A percentile compares a stretch with the other conserved stretches of the same genome.
Evolutionary conservation across 176 grass and related monocot species (phyloP).

Genomic region (Carex myosuroides): DNA sequence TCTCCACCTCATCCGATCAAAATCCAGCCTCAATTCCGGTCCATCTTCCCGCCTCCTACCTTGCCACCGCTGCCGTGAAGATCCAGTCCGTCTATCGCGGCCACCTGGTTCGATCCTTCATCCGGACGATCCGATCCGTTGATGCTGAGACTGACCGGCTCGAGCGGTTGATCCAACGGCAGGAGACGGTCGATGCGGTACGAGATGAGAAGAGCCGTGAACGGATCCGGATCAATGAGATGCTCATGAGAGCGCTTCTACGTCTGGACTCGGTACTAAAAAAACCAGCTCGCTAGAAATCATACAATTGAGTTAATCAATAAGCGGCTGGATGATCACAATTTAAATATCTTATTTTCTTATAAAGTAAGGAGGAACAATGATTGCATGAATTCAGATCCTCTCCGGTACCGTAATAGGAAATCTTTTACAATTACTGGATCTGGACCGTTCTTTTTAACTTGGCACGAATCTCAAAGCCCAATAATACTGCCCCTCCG

Average conservation of each 20-base stretch:
- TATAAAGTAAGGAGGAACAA: not conserved
- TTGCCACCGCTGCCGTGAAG: constrained; percentile 38
- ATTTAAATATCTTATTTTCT: not conserved
- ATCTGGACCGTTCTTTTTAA: not conserved
- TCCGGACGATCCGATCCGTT: constrained; percentile 36
- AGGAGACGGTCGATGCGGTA: constrained; percentile 86
- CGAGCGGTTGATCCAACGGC: constrained; percentile 65
- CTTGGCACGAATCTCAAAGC: too few species aligned
- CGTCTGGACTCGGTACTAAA: constrained; percentile 49
- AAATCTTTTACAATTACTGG: too few species aligned
- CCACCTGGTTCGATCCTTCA: constrained; percentile 45
- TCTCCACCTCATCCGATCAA: constrained; percentile 23
- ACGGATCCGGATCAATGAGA: constrained; percentile 63
- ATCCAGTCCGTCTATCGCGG: constrained; percentile 68
- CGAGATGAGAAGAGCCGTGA: constrained; percentile 48
- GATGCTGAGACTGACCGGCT: constrained; percentile 50
- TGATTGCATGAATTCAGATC: not conserved
- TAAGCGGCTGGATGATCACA: not conserved
- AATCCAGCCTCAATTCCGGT: not conserved
- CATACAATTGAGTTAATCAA: too few species aligned
- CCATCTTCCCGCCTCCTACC: constrained; percentile 11
- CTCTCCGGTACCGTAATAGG: too few species aligned
- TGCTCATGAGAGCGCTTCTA: constrained; percentile 72
- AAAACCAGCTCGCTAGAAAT: not conserved
- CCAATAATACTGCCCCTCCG: too few species aligned